Percentiles rank a stretch among this genome's conserved stretches.
These are phyloP conservation scores for Larix kaempferi DNA, from an alignment of 75 land plant genomes.

Conservation along the genomic window DNA sequence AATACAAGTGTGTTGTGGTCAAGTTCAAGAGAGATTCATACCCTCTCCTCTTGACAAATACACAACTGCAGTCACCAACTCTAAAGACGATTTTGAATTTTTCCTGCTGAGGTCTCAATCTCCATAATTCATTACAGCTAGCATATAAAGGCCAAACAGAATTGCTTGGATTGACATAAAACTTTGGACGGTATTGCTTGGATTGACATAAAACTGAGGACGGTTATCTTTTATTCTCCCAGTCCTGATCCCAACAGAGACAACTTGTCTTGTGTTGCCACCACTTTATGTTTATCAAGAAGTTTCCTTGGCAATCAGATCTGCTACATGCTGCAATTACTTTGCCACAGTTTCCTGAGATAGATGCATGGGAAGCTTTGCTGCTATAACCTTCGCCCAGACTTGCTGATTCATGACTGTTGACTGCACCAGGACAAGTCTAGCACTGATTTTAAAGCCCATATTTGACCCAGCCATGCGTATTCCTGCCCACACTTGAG, in stretches of 20 bases:
- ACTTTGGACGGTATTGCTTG: constrained; percentile 36
- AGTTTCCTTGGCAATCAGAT: constrained; percentile 41
- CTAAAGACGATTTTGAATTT: constrained; percentile 16
- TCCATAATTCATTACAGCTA: constrained; percentile 62
- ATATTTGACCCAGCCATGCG: too few species aligned
- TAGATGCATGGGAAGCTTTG: too few species aligned
- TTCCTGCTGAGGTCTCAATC: constrained; percentile 40
- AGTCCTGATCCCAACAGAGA: constrained; percentile 49
- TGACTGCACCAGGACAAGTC: too few species aligned
- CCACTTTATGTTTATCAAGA: constrained; percentile 42
- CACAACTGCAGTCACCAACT: constrained; percentile 48
- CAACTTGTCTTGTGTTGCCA: constrained; percentile 63
- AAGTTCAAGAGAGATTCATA: neutral
- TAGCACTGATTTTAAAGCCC: too few species aligned
- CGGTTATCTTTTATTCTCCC: constrained; percentile 75
- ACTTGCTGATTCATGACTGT: too few species aligned
- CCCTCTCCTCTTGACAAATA: constrained; percentile 25
- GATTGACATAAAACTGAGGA: too few species aligned
- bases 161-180: constrained; percentile 62
- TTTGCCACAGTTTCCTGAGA: too few species aligned
- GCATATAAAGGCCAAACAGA: constrained; percentile 77
- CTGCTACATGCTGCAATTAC: too few species aligned
- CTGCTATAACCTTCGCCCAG: too few species aligned
- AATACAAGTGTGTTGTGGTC: constrained; percentile 19
- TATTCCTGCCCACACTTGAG: too few species aligned